A percentile compares a stretch with the other conserved stretches of the same genome.
phyloP scores from a whole-genome alignment of 2,329 filamentous ascomycete genomes.

The Tolypocladium nubicola region DNA sequence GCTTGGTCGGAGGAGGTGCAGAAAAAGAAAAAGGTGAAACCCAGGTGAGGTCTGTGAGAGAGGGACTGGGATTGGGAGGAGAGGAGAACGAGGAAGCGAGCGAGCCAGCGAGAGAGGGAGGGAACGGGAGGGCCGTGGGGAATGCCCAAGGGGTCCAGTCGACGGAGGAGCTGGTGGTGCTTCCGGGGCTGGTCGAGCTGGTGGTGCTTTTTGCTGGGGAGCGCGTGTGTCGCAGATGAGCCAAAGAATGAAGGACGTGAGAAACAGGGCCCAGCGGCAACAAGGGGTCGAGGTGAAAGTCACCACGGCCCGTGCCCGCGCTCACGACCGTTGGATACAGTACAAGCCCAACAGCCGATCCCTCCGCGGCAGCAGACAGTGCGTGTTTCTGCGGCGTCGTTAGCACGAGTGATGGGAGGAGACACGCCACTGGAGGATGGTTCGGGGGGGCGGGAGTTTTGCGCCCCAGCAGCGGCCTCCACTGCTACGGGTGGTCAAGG shows the following conservation, averaged over 20 bases:
- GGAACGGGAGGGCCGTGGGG: constrained; percentile 1
- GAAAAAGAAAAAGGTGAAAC: neutral
- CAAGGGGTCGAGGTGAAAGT: constrained; percentile 1
- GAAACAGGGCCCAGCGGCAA: constrained; percentile 3
- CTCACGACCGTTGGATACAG: neutral
- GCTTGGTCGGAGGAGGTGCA: neutral
- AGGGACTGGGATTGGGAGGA: neutral
- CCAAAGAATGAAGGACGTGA: constrained; percentile 6
- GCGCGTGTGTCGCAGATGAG: constrained; percentile 7
- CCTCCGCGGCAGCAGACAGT: neutral
- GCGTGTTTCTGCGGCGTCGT: neutral
- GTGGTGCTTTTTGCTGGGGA: constrained; percentile 1
- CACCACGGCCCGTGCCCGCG: constrained; percentile 7
- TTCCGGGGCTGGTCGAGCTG: constrained; percentile 1
- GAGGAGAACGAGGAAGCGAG: neutral
- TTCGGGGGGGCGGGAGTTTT: neutral
- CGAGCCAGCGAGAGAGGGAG: neutral
- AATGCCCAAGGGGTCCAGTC: neutral
- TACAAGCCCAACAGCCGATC: neutral
- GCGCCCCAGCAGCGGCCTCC: neutral
- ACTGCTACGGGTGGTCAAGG: neutral
- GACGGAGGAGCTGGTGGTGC: neutral
- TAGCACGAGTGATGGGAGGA: neutral
- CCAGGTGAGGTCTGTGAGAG: neutral
- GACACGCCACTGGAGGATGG: neutral